Base-by-base conservation (phyloP, 179 eudicot genomes). In the Beta corolliflora region DNA sequence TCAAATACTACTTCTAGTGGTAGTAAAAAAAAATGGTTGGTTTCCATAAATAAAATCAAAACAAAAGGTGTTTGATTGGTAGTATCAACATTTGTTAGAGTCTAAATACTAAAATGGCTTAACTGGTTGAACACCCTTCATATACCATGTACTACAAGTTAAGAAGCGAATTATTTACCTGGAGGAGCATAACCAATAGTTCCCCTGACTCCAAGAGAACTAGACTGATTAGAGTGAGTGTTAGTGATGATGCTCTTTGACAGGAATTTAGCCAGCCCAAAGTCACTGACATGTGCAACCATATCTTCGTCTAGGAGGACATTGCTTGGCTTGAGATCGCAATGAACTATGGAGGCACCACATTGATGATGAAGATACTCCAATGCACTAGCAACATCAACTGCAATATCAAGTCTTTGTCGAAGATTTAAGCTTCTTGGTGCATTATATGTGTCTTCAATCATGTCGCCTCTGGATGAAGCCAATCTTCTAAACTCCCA, bases 401-500 rank as follows among this genome's bases (percentile, higher is more conserved):
- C 18, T 10, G 12, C 68, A 11, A 64, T 64, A 64, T 64, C 69
- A 64, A 64, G 41, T 29, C 69, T 64, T 5, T 64, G 69, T 29
- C 7, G 44, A 12, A 25, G 7, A 64, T 14, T 29, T 23, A 64
- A 29, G 21, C 18, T 15, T 14, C 16, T 64, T 11, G 69, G 36
- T 12, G 5, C 7, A 11, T 3, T 64, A 12, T 25, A 4, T 25
- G 8, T 29, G 16, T 12, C 69, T 7, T 29, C 69, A 11, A 29
- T 46, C 1, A 9, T 5, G 7, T 0, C 3, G 41, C 18, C 16
- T 12, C 19, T 18, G 73, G 87, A 63, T 78, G 81, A 44, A 84
- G 11, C 87, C 87, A 85, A 29, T 79, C 82, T 18, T 85, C 82
- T 31, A 85, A 36, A 46, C 85, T 85, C 7, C 82, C 82, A 23